These are phyloP conservation scores for Nymphaea colorata DNA, from an alignment of 164 flowering plant species.

Conservation along the genomic window DNA sequence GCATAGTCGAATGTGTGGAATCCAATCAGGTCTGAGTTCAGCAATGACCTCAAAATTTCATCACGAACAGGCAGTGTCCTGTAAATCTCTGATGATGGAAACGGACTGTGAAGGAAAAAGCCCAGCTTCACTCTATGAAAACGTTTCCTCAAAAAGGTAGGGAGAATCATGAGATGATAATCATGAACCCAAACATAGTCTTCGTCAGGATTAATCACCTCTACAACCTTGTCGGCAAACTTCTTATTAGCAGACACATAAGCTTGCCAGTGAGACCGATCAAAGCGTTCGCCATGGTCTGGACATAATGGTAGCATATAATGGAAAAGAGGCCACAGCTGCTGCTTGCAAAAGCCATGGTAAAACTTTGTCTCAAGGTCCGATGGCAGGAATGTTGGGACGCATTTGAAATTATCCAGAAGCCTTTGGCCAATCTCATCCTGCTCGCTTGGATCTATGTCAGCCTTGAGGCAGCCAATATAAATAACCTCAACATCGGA, in stretches of 20 bases:
- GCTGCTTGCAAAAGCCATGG: constrained; percentile 16
- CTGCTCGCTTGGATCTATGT: constrained; percentile 31
- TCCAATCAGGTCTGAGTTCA: constrained; percentile 14
- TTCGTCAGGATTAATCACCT: constrained; percentile 13
- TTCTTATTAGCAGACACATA: constrained; percentile 22
- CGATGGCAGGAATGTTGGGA: constrained; percentile 22
- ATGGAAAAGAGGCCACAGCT: constrained; percentile 15
- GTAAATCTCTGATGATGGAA: constrained; percentile 14
- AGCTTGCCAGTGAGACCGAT: constrained; percentile 22
- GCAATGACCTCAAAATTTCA: constrained; percentile 13
- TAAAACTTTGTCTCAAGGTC: constrained; percentile 16
- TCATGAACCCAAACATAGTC: constrained; percentile 5
- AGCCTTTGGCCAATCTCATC: constrained; percentile 18
- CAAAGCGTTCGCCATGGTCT: constrained; percentile 18
- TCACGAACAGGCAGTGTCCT: constrained; percentile 15
- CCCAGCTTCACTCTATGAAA: constrained; percentile 11
- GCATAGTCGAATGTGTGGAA: constrained; percentile 17
- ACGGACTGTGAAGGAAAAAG: constrained; percentile 4
- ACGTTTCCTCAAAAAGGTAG: constrained; percentile 15
- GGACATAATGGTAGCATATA: constrained; percentile 23
- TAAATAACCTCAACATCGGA: constrained; percentile 45
- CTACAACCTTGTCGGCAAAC: constrained; percentile 24
- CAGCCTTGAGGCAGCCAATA: constrained; percentile 40
- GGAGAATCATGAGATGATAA: constrained; percentile 11
- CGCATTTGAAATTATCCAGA: constrained; percentile 18